Evolutionary conservation across 2,329 filamentous ascomycete genomes (phyloP), one percentile per base, ranked within the genome.

Genomic region (Fusarium sp.): DNA sequence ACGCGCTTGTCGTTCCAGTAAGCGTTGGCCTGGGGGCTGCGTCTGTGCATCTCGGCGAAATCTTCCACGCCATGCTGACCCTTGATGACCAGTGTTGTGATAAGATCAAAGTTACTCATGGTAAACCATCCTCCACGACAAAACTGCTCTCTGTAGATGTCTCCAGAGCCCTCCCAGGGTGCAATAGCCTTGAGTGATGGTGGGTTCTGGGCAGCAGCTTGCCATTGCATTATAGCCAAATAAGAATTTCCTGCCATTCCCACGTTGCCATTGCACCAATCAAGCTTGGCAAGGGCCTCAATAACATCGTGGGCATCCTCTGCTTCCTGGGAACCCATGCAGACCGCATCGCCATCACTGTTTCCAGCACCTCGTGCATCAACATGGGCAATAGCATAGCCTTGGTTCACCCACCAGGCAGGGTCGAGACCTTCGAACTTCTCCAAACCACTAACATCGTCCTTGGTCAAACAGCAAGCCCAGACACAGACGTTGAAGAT

Each of bases 241-340:
- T 68, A 75, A 3, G 76, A 78, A 52, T 78, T 79, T 0, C 78
- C 77, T 5, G 74, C 74, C 70, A 79, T 74, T 2, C 76, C 77
- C 3, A 77, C 65, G 7, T 66, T 79, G 7, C 77, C 77, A 14
- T 75, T 77, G 21, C 75, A 77, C 77, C 77, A 79, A 2, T 62
- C 45, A 39, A 78, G 56, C 53, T 74, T 73, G 4, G 78, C 70
- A 1, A 78, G 58, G 3, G 69, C 72, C 39, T 79, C 76, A 18
- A 71, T 65, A 4, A 62, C 58, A 61, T 71, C 69, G 18, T 72
- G 51, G 2, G 57, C 58, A 23, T 79, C 77, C 21, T 73, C 67
- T 2, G 64, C 75, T 26, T 59, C 71, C 7, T 70, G 62, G 2
- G 50, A 21, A 3, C 67, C 67, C 67, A 70, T 64, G 1, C 67